Conservation (phyloP, 805 yeast species). For the Kazachstania viticola region DNA sequence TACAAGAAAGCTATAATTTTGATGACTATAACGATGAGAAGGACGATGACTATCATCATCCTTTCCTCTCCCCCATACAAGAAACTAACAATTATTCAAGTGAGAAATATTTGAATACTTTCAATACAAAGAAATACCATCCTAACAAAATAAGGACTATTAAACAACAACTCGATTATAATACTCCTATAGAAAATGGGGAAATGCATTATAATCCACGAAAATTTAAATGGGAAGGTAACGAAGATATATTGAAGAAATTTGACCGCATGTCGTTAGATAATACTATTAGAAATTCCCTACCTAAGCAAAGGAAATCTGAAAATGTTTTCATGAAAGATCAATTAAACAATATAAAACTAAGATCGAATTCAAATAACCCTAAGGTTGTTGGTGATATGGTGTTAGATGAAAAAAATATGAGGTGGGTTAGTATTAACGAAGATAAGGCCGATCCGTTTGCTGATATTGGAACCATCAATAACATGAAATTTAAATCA, state of each 20-base stretch:
- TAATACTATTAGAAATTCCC: conserved; percentile 15
- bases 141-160: conserved; percentile 17
- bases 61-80: conserved; percentile 21
- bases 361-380: conserved; percentile 6
- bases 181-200: conserved; percentile 24
- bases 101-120: conserved; percentile 10
- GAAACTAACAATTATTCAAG: conserved; percentile 9
- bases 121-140: conserved; percentile 15
- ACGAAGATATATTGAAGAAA: conserved; percentile 16
- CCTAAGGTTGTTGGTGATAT: conserved; percentile 23
- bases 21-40: no score
- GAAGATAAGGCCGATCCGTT: conserved; percentile 23
- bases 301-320: conserved; percentile 8
- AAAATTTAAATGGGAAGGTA: conserved; percentile 24
- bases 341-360: conserved; percentile 4
- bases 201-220: conserved; percentile 22
- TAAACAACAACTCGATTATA: conserved; percentile 25
- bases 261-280: conserved; percentile 16
- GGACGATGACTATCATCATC: conserved; percentile 18
- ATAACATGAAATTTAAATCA: conserved; percentile 1
- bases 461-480: conserved; percentile 17
- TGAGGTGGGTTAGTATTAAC: conserved; percentile 24
- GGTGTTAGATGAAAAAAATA: conserved; percentile 25
- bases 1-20: conserved; percentile 21
- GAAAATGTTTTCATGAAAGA: conserved; percentile 1